phyloP scores from a whole-genome alignment of 768 basidiomycete genomes.

The Naganishia kalamii region DNA sequence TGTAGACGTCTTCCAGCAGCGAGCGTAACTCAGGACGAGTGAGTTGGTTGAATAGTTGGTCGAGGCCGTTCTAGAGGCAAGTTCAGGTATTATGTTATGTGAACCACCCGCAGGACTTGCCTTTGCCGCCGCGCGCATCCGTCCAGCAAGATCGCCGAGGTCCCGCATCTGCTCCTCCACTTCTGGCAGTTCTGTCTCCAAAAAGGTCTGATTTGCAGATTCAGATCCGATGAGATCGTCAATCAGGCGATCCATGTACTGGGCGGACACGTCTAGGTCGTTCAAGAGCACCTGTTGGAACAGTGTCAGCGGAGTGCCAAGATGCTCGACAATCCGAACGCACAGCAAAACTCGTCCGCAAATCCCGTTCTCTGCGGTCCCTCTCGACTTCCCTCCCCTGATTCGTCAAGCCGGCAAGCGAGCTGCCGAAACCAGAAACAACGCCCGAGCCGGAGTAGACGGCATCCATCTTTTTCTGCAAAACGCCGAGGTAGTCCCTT shows the following conservation, averaged over 20 bases:
- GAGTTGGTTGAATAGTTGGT: conserved; percentile 92
- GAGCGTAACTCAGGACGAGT: conserved; percentile 78
- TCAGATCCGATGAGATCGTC: conserved; percentile 57
- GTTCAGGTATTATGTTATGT: background rate
- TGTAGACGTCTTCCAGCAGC: conserved; percentile 79
- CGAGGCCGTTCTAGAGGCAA: conserved; percentile 64
- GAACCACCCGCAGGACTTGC: conserved; percentile 50
- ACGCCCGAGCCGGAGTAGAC: conserved; percentile 56
- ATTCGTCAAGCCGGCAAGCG: conserved; percentile 35
- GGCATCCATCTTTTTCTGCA: conserved; percentile 79
- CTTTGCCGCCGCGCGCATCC: conserved; percentile 67
- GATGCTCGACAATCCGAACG: conserved; percentile 40
- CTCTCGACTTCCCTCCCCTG: conserved; percentile 57
- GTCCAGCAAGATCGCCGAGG: conserved; percentile 42
- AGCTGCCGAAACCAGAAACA: conserved; percentile 22
- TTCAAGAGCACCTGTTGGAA: conserved; percentile 55
- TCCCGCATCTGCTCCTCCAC: conserved; percentile 50
- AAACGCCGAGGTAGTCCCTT: conserved; percentile 69
- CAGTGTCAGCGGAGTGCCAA: background rate
- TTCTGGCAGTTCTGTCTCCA: conserved; percentile 54
- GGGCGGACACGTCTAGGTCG: conserved; percentile 85
- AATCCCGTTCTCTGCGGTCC: conserved; percentile 63
- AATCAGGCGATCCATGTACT: conserved; percentile 76
- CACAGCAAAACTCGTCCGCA: conserved; percentile 73
- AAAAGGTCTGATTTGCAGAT: conserved; percentile 57